A percentile compares a stretch with the other conserved stretches of the same genome.
phyloP scores from a whole-genome alignment of 805 yeast species.

The Wickerhamomyces hampshirensis region DNA sequence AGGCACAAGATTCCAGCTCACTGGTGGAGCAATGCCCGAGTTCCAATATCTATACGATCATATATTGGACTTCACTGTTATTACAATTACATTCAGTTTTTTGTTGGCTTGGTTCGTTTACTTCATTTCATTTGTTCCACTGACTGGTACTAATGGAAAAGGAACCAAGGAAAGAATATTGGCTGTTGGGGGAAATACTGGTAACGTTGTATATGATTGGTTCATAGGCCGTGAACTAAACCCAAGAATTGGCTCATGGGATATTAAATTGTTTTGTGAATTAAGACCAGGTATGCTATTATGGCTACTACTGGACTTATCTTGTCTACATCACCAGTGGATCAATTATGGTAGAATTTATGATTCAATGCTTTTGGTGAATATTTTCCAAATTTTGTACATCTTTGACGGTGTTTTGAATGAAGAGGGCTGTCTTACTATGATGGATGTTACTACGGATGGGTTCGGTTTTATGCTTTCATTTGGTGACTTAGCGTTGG shows the following conservation, averaged over 20 bases:
- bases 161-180: slow-evolving; percentile 64
- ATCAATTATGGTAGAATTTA: slow-evolving; percentile 50
- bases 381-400: slow-evolving; percentile 70
- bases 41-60: slow-evolving; percentile 70
- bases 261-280: slow-evolving; percentile 88
- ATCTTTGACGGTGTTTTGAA: slow-evolving; percentile 88
- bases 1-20: slow-evolving; percentile 44
- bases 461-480: slow-evolving; percentile 97
- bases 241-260: slow-evolving; percentile 82
- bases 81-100: slow-evolving; percentile 60
- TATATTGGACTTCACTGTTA: slow-evolving; percentile 57
- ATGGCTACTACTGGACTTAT: slow-evolving; percentile 74
- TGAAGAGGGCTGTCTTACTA: slow-evolving; percentile 83
- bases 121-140: slow-evolving; percentile 60
- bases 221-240: slow-evolving; percentile 95
- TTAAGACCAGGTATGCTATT: slow-evolving; percentile 89
- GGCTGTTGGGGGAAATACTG: slow-evolving; percentile 84
- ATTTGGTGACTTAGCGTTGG: slow-evolving; percentile 89
- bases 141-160: slow-evolving; percentile 41
- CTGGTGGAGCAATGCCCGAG: slow-evolving; percentile 67
- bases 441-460: slow-evolving; percentile 96
- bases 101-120: slow-evolving; percentile 62
- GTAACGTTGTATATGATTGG: slow-evolving; percentile 79
- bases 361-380: slow-evolving; percentile 70
- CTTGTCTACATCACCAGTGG: slow-evolving; percentile 82